These are phyloP conservation scores for Camillea tinctor DNA, from an alignment of 2,329 filamentous ascomycete genomes.

Conservation along the genomic window DNA sequence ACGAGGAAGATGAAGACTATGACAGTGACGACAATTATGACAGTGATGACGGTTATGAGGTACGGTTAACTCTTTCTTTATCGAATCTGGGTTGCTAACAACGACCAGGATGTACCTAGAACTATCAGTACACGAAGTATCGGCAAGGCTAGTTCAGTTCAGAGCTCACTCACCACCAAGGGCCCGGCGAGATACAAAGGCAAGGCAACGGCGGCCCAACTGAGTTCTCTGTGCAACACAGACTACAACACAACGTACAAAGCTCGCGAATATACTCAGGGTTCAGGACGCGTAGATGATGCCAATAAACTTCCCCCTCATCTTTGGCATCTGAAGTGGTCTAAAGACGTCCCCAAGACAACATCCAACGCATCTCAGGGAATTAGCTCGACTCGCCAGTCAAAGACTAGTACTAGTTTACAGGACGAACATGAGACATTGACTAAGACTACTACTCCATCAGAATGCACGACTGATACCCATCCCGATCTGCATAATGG, in stretches of 20 bases:
- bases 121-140: neutral
- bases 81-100: neutral
- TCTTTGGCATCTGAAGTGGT: neutral
- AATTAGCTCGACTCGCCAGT: neutral
- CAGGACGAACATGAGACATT: neutral
- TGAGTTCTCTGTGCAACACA: neutral
- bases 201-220: neutral
- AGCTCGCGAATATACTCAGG: neutral
- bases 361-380: neutral
- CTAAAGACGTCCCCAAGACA: neutral
- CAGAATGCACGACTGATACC: neutral
- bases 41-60: conserved; percentile 2
- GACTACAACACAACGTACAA: neutral
- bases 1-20: neutral
- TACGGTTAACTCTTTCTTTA: neutral
- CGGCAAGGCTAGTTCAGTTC: neutral
- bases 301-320: neutral
- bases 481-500: neutral
- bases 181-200: neutral
- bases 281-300: neutral
- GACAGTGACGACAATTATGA: conserved; percentile 10
- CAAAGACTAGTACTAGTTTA: neutral
- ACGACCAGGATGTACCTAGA: neutral
- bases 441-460: neutral
- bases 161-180: neutral